Base-by-base conservation (phyloP, 2,329 filamentous ascomycete species). In the Neonectria coccinea region DNA sequence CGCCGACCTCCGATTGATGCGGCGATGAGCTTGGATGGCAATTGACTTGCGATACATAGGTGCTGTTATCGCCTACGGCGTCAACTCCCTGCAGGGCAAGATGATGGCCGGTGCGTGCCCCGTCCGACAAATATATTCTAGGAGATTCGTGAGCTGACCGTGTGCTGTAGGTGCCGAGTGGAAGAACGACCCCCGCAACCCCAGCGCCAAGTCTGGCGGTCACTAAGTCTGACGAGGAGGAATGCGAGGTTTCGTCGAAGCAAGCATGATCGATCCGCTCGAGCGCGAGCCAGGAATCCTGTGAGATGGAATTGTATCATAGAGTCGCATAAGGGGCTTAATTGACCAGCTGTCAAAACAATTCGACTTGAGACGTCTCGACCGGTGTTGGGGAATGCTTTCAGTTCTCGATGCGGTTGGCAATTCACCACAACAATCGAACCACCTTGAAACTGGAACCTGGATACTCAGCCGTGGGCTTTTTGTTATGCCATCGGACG, bases 121-220 rank as follows among this genome's bases (percentile, higher is more conserved):
- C 55, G 55, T 47, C 42, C 36, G 51, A 56, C 51, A 47, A 33
- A 22, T 59, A 27, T n/a, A 2, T 6, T 25, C 53, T 4, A 51
- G 11, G 20, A 33, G 20, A 14, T 53, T 59, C 54, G 36, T 22
- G 41, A 66, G 67, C 75, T 78, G 64, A 78, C 71, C 51, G 64
- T 65, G 31, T 64, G 50, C 27, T 53, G 69, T 75, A 98, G 95
- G 89, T 85, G 92, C 92, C 75, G 93, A 98, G 85, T 97, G 88
- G 89, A 97, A 94, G 90, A 97, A 97, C 86, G 95, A 98, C 84
- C 93, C 94, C 73, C 90, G 94, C 82, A 97, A 97, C 88, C 90
- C 89, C 72, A 84, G 85, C 74, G 81, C 80, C 73, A 86, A 84
- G 80, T 72, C 78, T 61, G 78, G 77, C 51, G 76, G 75, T 60